phyloP scores from a whole-genome alignment of 345 rosid species.

The Sapria himalayana region DNA sequence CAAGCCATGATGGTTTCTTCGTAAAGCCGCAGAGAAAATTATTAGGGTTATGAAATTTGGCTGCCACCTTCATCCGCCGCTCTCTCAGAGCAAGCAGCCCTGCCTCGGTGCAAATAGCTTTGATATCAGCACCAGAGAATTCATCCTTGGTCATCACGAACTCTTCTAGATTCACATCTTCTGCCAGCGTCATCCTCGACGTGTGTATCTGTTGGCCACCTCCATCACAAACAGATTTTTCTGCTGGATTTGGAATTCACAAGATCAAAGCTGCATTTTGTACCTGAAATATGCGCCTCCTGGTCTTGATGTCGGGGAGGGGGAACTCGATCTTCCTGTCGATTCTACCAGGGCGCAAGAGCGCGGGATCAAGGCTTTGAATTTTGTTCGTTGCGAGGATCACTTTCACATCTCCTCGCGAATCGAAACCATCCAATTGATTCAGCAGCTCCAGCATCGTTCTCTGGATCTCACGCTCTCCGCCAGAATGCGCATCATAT shows the following conservation, averaged over 20 bases:
- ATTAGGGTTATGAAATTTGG: not conserved
- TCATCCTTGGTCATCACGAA: constrained; percentile 97
- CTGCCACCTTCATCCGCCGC: constrained; percentile 83
- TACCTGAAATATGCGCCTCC: constrained; percentile 96
- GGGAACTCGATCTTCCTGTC: constrained; percentile 96
- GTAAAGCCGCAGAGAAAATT: not conserved
- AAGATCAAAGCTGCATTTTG: too few relatives aligned
- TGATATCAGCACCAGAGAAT: constrained; percentile 95
- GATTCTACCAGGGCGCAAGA: constrained; percentile 87
- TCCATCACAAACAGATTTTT: not conserved
- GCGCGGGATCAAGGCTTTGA: constrained; percentile 91
- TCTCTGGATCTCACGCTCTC: constrained; percentile 95
- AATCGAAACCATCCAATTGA: constrained; percentile 90
- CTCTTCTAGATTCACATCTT: constrained; percentile 95
- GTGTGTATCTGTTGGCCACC: constrained; percentile 56
- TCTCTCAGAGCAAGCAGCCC: constrained; percentile 89
- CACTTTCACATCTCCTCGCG: constrained; percentile 94
- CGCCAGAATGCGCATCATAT: constrained; percentile 93
- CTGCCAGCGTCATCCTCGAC: constrained; percentile 81
- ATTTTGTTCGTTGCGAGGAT: constrained; percentile 92
- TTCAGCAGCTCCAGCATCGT: constrained; percentile 93
- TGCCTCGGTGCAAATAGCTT: constrained; percentile 94
- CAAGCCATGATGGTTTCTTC: not conserved
- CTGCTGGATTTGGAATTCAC: too few relatives aligned
- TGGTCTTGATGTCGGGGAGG: constrained; percentile 94